Evolutionary conservation across 345 rosid species (phyloP).

Genomic region (Acer campestre): DNA sequence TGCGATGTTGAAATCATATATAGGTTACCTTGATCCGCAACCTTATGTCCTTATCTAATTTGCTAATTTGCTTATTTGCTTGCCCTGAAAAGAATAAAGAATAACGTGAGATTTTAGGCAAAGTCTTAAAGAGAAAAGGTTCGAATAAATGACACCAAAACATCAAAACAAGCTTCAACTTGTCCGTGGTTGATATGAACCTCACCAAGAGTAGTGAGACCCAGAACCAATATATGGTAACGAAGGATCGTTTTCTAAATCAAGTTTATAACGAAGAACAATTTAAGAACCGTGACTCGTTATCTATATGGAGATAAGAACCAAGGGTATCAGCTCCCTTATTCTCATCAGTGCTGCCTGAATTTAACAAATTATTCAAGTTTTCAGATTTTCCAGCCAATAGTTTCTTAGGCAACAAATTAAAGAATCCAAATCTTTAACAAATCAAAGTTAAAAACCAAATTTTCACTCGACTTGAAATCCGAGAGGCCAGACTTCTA

Average conservation of each 20-base stretch:
- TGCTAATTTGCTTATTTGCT: slow-evolving; percentile 10
- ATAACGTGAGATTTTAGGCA: neutral
- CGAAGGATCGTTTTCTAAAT: too few species aligned
- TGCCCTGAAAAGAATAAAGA: slow-evolving; percentile 18
- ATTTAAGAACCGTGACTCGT: too few species aligned
- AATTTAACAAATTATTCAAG: neutral
- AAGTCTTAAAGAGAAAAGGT: neutral
- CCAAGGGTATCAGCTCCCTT: too few species aligned
- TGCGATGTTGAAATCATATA: neutral
- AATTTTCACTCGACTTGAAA: too few species aligned
- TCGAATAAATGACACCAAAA: neutral
- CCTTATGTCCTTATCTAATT: too few species aligned
- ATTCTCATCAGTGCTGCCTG: too few species aligned
- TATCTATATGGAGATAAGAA: too few species aligned
- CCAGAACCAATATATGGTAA: too few species aligned
- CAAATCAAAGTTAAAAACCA: neutral
- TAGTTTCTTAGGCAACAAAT: neutral
- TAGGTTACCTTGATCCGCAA: neutral
- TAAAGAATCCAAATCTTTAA: neutral
- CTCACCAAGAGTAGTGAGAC: too few species aligned
- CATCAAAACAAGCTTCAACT: neutral
- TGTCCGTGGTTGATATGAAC: too few species aligned
- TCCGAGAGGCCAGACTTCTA: too few species aligned
- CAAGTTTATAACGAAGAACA: too few species aligned
- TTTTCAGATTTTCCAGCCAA: neutral